Base-by-base conservation (phyloP, 2,329 filamentous ascomycete species). In the Fusarium xylarioides region DNA sequence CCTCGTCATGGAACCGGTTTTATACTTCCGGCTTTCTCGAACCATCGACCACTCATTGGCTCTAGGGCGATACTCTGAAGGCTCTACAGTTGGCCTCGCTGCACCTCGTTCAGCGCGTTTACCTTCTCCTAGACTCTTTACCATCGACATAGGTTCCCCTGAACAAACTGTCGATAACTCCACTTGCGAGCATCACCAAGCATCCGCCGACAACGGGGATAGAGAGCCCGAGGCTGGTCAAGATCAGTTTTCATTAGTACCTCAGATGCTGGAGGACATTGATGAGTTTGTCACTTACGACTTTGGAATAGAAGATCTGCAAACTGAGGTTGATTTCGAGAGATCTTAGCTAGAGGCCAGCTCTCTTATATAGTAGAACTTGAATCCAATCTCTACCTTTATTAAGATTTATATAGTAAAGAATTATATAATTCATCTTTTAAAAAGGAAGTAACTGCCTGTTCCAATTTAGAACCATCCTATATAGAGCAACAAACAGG, bases 21-120 rank as follows among this genome's bases (percentile, higher is more conserved):
- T 70, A 4, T 71, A 63, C 34, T 71, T 71, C 18, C 54, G 57
- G 14, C 56, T 71, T 7, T 59, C 63, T n/a, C 61, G 58, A 10
- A 63, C 69, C 2, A 66, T 71, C 18, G 69, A 71, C 16, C 54
- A 59, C 18, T 70, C 69, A 2, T 35, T 71, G 9, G 52, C 69
- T 10, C 54, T 66, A 10, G 69, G 69, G 1, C 54, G 58, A 5
- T 71, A 66, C 10, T 44, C 54, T 5, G 66, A 70, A 21, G 62
- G 68, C 32, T 54, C 43, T 15, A 28, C 40, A 1, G 30, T 59
- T 28, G 53, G 50, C 1, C 38, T 58, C 18, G 3, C 44, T 12
- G 12, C 18, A 53, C 11, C 21, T 19, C 18, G 11, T 28, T 23
- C 34, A n/a, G n/a, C 35, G 16, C 28, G 26, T 26, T n/a, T 60